Evolutionary conservation across 2,329 filamentous ascomycete genomes (phyloP), one percentile per base, ranked within the genome.

Genomic region (Talaromyces sp.): DNA sequence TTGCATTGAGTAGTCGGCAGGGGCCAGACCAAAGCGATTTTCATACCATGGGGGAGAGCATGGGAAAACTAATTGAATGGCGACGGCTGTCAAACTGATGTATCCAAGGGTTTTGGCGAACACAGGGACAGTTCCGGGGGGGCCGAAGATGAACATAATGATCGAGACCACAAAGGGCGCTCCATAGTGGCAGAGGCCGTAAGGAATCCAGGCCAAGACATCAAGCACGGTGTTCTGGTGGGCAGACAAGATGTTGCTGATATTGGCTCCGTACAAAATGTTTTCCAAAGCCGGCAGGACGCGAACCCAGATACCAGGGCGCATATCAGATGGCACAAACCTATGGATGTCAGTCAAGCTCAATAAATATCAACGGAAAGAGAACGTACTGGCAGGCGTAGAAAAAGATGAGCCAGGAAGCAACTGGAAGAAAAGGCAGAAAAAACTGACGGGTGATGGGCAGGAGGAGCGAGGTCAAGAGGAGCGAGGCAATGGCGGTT

Each of bases 31-130:
- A 74, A 96, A 91, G 69, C 90, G 83, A 75, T 94, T 95, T 81
- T 97, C 93, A 71, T 97, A 97, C 93, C 93, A 97, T 1, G 93
- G 93, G 27, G 93, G 91, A 26, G 92, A 94, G 80, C 93, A 97
- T 1, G 93, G 93, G 77, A 97, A 95, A 63, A 92, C 76, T 58
- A 97, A 82, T 77, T 97, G 92, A 65, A 96, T 92, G 32, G 88
- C 85, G 60, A 97, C 93, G 57, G 92, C 93, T 12, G 88, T 80
- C 64, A 96, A 85, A 77, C 92, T 94, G 85, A 97, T 89, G 82
- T 93, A 97, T 61, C 93, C 93, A 68, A 97, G 96, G 56, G 88
- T 86, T 67, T 88, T 88, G 17, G 91, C 91, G 72, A 92, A 97
- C 19, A 92, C 87, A 10, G 92, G 91, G 0, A 90, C 83, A 0